phyloP scores from a whole-genome alignment of 2,329 filamentous ascomycete species.

The Gaeumannomyces tritici region DNA sequence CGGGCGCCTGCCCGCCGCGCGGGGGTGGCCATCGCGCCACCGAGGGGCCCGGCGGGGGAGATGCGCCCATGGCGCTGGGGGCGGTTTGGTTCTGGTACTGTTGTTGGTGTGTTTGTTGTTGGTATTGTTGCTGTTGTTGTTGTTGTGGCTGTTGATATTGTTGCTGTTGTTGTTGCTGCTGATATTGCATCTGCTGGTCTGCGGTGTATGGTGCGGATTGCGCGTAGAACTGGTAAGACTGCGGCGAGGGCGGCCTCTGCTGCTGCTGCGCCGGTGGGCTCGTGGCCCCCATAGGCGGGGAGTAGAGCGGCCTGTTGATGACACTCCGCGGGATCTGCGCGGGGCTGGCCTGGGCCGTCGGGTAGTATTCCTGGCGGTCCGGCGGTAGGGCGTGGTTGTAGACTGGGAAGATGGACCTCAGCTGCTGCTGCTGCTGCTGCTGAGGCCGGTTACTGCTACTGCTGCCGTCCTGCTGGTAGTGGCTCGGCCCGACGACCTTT shows the following conservation, averaged over 20 bases:
- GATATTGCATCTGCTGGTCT: background rate
- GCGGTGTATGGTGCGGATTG: conserved; percentile 3
- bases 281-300: conserved; percentile 20
- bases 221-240: background rate
- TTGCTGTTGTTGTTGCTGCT: background rate
- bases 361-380: conserved; percentile 60
- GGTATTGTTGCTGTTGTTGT: background rate
- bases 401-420: conserved; percentile 66
- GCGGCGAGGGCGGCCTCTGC: conserved; percentile 1
- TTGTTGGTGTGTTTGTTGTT: background rate
- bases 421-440: conserved; percentile 20
- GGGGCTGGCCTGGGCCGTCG: conserved; percentile 50
- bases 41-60: background rate
- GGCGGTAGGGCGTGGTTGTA: conserved; percentile 62
- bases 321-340: conserved; percentile 52
- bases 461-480: conserved; percentile 1
- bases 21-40: conserved; percentile 9
- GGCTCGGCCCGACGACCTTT: conserved; percentile 3
- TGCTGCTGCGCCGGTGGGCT: background rate
- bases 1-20: conserved; percentile 29
- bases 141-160: conserved; percentile 1
- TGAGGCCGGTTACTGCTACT: conserved; percentile 9
- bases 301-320: conserved; percentile 58
- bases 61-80: background rate
- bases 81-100: background rate